Base-by-base conservation (phyloP, 768 basidiomycete genomes). In the Boletus sp. region DNA sequence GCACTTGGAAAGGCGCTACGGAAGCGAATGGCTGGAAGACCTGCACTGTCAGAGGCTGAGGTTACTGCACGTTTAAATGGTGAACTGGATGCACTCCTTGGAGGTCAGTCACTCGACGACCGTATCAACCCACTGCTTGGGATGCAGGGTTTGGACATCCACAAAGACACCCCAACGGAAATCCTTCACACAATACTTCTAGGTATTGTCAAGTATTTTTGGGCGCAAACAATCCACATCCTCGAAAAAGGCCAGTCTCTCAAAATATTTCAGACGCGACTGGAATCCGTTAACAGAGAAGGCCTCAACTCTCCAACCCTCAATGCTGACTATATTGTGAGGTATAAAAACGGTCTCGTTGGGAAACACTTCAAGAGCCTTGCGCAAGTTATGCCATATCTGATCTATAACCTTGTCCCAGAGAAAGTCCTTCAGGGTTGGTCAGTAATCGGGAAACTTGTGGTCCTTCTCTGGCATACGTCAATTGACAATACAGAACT, bases 381-480 rank as follows among this genome's bases (percentile, higher is more conserved):
- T 1, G 52, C 54, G 0, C 74, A 75, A 33, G 64, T 71, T 0
- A 75, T 71, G 56, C 63, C 69, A 0, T 69, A 63, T 42, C 50
- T 69, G 0, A 53, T 75, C 0, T 67, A 77, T 18, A 70, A 75
- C 18, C 63, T 80, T 5, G 63, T 71, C 0, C 59, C 64, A 7
- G 3, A 35, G 0, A 37, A 5, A 2, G 64, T 69, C 1, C 71
- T 77, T 18, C 10, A 52, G 7, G 58, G 73, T 0, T 75, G 71
- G 40, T 69, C 68, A 10, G 64, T 73, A 0, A 61, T 75, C 15
- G 75, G 75, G 0, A 65, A 70, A 10, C 68, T 80, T 0, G 47
- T 67, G 0, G 72, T 77, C 0, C 64, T 79, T 0, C 61, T 81
- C 0, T 82, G 80, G 80, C 60, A 77, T 10, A 69, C 71, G 0